Conservation (phyloP, 768 basidiomycete genomes). For the Suillus spraguei region DNA sequence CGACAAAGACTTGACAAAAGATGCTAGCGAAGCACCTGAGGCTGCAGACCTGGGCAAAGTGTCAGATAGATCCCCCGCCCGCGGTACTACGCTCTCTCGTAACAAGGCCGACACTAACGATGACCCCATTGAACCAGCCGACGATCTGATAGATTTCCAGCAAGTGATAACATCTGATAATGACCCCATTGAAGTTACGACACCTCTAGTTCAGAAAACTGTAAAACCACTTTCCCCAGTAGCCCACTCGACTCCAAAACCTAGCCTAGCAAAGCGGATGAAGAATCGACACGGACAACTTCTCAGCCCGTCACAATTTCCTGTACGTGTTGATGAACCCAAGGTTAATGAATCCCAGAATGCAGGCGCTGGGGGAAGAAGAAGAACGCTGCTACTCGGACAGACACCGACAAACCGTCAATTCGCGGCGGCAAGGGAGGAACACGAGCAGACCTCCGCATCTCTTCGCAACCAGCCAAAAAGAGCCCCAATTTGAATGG, state of each 20-base stretch:
- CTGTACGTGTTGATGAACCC: conserved; percentile 5
- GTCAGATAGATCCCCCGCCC: not conserved
- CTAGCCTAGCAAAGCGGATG: conserved; percentile 43
- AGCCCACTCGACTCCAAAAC: conserved; percentile 28
- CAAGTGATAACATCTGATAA: conserved; percentile 13
- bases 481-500: no score
- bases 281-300: conserved; percentile 34
- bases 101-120: conserved; percentile 1
- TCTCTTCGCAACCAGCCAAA: conserved; percentile 1
- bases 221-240: conserved; percentile 6
- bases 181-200: conserved; percentile 35
- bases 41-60: not conserved
- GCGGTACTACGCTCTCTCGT: not conserved
- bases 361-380: not conserved
- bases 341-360: not conserved
- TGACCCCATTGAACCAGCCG: conserved; percentile 50
- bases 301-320: conserved; percentile 1
- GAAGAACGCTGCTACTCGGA: not conserved
- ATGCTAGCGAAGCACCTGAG: not conserved
- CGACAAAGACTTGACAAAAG: not conserved
- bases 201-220: conserved; percentile 11
- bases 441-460: not conserved
- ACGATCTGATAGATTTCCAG: conserved; percentile 32
- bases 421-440: not conserved
- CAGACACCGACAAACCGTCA: not conserved